Conservation (phyloP, 257 asterid species). For the Forsythia suspensa region DNA sequence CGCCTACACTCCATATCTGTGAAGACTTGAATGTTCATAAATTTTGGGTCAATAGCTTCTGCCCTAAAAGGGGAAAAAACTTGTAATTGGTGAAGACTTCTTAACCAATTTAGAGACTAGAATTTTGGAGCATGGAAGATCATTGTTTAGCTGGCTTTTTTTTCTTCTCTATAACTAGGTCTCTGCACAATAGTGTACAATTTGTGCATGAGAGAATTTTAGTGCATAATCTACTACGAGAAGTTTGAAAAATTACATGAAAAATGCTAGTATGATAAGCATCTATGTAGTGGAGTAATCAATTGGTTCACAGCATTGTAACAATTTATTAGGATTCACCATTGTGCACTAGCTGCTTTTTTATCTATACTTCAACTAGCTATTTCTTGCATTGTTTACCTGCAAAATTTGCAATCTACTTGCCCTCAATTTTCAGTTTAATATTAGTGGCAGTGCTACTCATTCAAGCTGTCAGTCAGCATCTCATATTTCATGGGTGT, state of each 20-base stretch:
- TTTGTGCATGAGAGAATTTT: neutral
- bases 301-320: neutral
- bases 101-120: neutral
- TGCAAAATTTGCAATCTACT: neutral
- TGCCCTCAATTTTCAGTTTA: neutral
- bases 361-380: neutral
- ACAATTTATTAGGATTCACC: neutral
- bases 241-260: neutral
- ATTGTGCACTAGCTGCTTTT: neutral
- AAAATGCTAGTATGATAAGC: neutral
- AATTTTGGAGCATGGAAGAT: neutral
- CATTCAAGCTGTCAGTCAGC: neutral
- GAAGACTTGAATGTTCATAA: neutral
- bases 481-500: neutral
- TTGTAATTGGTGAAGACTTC: neutral
- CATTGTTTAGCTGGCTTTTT: neutral
- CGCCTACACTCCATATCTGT: neutral
- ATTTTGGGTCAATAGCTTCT: neutral
- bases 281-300: neutral
- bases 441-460: neutral
- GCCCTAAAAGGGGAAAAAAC: neutral
- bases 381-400: neutral
- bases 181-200: neutral
- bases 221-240: neutral
- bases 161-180: neutral